Evolutionary conservation across 306 rosid species (phyloP).

Genomic region (Prunus mongolica): DNA sequence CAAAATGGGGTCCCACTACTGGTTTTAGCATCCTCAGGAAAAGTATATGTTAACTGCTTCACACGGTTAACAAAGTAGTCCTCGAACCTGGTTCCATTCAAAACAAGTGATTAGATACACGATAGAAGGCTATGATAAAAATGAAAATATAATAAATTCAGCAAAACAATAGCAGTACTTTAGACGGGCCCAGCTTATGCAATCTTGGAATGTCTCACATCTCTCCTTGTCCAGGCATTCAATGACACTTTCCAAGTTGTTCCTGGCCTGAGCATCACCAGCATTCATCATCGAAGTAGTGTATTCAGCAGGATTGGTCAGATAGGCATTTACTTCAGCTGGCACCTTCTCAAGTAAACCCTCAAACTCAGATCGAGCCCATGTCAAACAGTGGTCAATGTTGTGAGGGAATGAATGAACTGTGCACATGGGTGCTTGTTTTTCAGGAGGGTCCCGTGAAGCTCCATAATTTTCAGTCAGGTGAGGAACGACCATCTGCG

Average conservation of each 20-base stretch:
- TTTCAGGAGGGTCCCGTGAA: constrained; percentile 23
- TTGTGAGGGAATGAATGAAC: constrained; percentile 31
- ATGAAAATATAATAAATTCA: neutral
- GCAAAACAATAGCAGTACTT: constrained; percentile 6
- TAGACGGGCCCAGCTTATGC: constrained; percentile 28
- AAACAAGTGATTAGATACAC: neutral
- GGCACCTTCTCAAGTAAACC: constrained; percentile 28
- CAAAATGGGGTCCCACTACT: constrained; percentile 27
- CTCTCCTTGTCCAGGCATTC: constrained; percentile 24
- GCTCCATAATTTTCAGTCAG: constrained; percentile 26
- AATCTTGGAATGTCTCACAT: constrained; percentile 23
- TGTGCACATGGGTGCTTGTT: constrained; percentile 30
- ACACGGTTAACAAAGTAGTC: constrained; percentile 24
- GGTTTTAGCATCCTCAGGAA: constrained; percentile 28
- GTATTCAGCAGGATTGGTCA: constrained; percentile 17
- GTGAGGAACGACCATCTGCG: constrained; percentile 31
- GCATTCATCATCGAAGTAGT: constrained; percentile 20
- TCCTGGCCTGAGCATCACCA: constrained; percentile 30
- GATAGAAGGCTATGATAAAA: neutral
- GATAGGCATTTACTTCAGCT: constrained; percentile 24
- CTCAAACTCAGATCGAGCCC: constrained; percentile 30
- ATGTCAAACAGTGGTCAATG: constrained; percentile 28
- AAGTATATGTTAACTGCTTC: constrained; percentile 25
- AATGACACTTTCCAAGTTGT: constrained; percentile 25
- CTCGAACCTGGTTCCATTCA: constrained; percentile 15